Conservation (phyloP, 2,329 filamentous ascomycete genomes). For the Blumeria hordei region DNA sequence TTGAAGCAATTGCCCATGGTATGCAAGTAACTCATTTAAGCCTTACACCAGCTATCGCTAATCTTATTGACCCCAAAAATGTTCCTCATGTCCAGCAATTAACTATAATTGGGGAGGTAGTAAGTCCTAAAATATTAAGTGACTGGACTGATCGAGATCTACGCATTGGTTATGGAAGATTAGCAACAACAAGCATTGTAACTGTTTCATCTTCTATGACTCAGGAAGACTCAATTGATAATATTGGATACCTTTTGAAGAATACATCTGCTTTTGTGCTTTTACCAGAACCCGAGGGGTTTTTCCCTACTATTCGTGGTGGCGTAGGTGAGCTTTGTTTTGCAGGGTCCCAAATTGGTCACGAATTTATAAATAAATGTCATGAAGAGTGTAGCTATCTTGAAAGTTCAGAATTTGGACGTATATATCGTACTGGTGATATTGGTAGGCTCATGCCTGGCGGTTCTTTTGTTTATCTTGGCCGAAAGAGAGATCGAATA, state of each 20-base stretch:
- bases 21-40: slow-evolving; percentile 56
- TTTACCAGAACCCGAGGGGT: slow-evolving; percentile 17
- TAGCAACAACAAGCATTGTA: slow-evolving; percentile 74
- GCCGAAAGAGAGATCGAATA: slow-evolving; percentile 54
- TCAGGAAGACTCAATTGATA: slow-evolving; percentile 34
- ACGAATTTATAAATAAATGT: slow-evolving; percentile 45
- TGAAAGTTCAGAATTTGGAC: slow-evolving; percentile 40
- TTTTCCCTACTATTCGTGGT: slow-evolving; percentile 38
- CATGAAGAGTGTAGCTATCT: slow-evolving; percentile 45
- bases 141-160: slow-evolving; percentile 44
- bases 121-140: slow-evolving; percentile 46
- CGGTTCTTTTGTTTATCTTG: slow-evolving; percentile 47
- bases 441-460: slow-evolving; percentile 57
- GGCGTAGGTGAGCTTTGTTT: slow-evolving; percentile 69
- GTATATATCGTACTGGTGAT: slow-evolving; percentile 64
- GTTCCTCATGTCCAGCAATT: slow-evolving; percentile 52
- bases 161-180: slow-evolving; percentile 65
- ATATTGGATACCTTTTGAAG: slow-evolving; percentile 48
- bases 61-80: slow-evolving; percentile 41
- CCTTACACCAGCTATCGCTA: slow-evolving; percentile 65
- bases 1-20: slow-evolving; percentile 39
- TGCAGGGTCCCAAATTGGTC: slow-evolving; percentile 57
- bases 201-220: slow-evolving; percentile 41
- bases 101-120: slow-evolving; percentile 57
- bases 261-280: slow-evolving; percentile 40